Evolutionary conservation across 164 flowering plant genomes (phyloP).

Genomic region (Kalanchoe fedtschenkoi): DNA sequence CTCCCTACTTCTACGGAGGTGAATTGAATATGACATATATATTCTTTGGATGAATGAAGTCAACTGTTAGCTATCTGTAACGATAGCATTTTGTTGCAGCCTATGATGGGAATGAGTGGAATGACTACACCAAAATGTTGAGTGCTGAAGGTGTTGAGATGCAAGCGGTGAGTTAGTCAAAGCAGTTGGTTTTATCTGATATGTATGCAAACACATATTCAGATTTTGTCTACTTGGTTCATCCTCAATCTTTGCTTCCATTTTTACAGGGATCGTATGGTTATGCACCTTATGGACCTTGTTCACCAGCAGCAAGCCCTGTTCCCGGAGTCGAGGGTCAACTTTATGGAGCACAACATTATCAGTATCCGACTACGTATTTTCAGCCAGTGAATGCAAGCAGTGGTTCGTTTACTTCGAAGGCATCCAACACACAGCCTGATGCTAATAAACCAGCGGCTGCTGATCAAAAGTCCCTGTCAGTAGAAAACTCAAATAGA

Average conservation of each 20-base stretch:
- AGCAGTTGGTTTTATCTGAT: not conserved
- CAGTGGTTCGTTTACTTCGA: slow-evolving; percentile 27
- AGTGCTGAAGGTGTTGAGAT: slow-evolving; percentile 57
- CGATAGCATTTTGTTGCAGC: slow-evolving; percentile 18
- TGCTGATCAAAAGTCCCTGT: slow-evolving; percentile 40
- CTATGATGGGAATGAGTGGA: slow-evolving; percentile 66
- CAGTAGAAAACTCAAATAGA: slow-evolving; percentile 36
- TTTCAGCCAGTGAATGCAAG: slow-evolving; percentile 42
- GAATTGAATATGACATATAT: not conserved
- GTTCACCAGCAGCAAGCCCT: slow-evolving; percentile 55
- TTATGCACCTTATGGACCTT: slow-evolving; percentile 63
- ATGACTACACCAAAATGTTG: slow-evolving; percentile 38
- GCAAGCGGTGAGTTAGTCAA: slow-evolving; percentile 38
- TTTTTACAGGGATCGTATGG: slow-evolving; percentile 46
- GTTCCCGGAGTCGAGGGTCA: slow-evolving; percentile 74
- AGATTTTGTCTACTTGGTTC: not conserved
- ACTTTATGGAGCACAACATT: slow-evolving; percentile 67
- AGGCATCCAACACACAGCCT: slow-evolving; percentile 19
- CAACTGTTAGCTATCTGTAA: not conserved
- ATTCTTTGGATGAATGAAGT: not conserved
- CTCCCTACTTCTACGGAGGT: slow-evolving; percentile 32
- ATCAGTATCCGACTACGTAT: slow-evolving; percentile 58
- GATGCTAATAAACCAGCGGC: slow-evolving; percentile 36
- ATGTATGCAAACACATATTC: too few relatives aligned
- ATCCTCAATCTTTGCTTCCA: slow-evolving; percentile 31